phyloP scores from a whole-genome alignment of 2,329 filamentous ascomycete genomes.

The Fusarium dimerum region DNA sequence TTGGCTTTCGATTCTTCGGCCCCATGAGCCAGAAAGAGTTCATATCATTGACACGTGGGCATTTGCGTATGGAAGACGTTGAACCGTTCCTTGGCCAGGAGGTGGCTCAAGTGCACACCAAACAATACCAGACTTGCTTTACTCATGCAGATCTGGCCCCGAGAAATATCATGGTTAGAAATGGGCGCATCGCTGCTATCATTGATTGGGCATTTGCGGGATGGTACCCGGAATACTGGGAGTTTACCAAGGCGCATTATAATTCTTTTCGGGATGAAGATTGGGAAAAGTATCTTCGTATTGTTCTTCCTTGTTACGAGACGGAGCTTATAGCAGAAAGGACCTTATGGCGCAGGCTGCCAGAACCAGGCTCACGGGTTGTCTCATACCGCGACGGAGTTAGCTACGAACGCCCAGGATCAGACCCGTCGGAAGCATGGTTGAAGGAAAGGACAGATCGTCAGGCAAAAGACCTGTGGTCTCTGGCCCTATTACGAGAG shows the following conservation, averaged over 20 bases:
- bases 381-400: constrained; percentile 13
- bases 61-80: constrained; percentile 27
- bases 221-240: constrained; percentile 38
- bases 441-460: constrained; percentile 20
- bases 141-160: constrained; percentile 29
- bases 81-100: constrained; percentile 22
- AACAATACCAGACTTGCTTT: constrained; percentile 24
- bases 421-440: constrained; percentile 23
- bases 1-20: constrained; percentile 28
- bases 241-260: constrained; percentile 32
- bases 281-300: constrained; percentile 22
- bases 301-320: constrained; percentile 24
- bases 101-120: constrained; percentile 24
- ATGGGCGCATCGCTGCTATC: constrained; percentile 28
- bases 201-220: constrained; percentile 37
- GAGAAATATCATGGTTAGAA: constrained; percentile 31
- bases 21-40: constrained; percentile 30
- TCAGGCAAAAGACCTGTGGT: constrained; percentile 21
- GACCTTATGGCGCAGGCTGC: constrained; percentile 20
- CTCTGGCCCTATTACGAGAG: constrained; percentile 11
- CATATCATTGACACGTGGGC: constrained; percentile 24
- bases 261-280: constrained; percentile 14
- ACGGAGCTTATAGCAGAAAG: constrained; percentile 26
- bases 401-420: constrained; percentile 8
- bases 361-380: constrained; percentile 21